Percentiles rank a stretch among this genome's conserved stretches.
Conservation (phyloP, 768 basidiomycete genomes). For the Ephemerocybe angulata region DNA sequence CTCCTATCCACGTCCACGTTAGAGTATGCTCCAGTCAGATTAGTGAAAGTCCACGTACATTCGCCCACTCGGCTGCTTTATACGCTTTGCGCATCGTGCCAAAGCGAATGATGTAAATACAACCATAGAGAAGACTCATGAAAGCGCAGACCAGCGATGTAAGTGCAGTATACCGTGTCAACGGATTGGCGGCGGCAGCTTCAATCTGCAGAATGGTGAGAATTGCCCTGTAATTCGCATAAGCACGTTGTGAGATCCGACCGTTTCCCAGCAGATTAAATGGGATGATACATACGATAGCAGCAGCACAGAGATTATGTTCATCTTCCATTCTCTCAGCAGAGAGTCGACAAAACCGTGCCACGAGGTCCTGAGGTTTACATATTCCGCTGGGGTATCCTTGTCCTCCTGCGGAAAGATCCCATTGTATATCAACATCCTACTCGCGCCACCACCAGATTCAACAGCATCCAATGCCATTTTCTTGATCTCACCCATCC, state of each 20-base stretch:
- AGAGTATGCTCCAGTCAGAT: not conserved
- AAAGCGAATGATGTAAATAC: constrained; percentile 60
- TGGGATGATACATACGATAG: constrained; percentile 19
- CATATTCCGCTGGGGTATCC: constrained; percentile 15
- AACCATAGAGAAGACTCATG: constrained; percentile 60
- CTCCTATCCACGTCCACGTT: too few species aligned
- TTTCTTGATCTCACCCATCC: constrained; percentile 49
- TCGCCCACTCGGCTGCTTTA: constrained; percentile 58
- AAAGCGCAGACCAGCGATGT: constrained; percentile 56
- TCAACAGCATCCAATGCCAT: constrained; percentile 33
- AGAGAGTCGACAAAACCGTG: constrained; percentile 26
- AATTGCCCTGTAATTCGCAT: constrained; percentile 24
- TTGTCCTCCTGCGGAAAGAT: constrained; percentile 6
- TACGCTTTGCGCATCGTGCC: constrained; percentile 59
- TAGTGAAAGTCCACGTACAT: constrained; percentile 29
- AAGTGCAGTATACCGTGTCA: constrained; percentile 55
- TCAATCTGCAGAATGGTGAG: constrained; percentile 33
- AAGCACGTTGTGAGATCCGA: not conserved
- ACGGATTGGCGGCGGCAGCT: constrained; percentile 44
- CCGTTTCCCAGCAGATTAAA: too few species aligned
- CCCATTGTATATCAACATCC: constrained; percentile 1
- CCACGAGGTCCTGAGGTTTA: constrained; percentile 21
- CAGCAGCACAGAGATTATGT: constrained; percentile 27
- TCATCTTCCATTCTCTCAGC: constrained; percentile 29
- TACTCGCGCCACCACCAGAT: constrained; percentile 4